Evolutionary conservation across 495 filamentous ascomycete species (phyloP).

Genomic region (Venustampulla echinocandica): DNA sequence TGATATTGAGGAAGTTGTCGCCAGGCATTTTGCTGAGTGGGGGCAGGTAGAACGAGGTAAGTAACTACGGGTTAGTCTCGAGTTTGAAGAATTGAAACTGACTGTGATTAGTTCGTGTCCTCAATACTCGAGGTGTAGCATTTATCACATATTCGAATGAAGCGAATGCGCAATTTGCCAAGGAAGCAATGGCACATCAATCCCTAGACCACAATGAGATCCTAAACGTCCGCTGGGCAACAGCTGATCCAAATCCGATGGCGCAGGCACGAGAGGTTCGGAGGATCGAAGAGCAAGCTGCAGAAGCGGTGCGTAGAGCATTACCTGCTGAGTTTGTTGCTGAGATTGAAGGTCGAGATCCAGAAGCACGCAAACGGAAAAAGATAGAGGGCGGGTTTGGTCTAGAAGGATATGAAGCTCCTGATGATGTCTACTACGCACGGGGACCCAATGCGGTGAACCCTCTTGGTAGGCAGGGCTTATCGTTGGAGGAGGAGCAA

Average conservation of each 20-base stretch:
- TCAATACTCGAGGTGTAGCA: conserved; percentile 83
- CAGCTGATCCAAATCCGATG: conserved; percentile 89
- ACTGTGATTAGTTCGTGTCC: conserved; percentile 50
- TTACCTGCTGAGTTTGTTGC: conserved; percentile 88
- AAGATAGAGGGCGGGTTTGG: conserved; percentile 88
- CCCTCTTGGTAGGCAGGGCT: conserved; percentile 42
- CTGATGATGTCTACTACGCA: conserved; percentile 91
- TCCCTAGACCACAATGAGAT: conserved; percentile 81
- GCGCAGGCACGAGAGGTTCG: conserved; percentile 88
- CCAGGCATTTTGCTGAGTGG: conserved; percentile 90
- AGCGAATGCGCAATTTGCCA: conserved; percentile 81
- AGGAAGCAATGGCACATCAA: conserved; percentile 86
- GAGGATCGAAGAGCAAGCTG: conserved; percentile 93
- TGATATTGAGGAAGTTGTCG: conserved; percentile 94
- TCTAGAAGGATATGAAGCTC: conserved; percentile 83
- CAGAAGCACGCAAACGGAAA: conserved; percentile 74
- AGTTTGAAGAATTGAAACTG: not conserved
- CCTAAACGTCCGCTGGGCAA: conserved; percentile 95
- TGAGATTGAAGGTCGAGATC: conserved; percentile 87
- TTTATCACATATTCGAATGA: conserved; percentile 87
- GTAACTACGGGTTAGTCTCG: conserved; percentile 1
- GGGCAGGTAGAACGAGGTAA: conserved; percentile 74
- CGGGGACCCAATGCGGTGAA: conserved; percentile 51
- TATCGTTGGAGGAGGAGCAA: conserved; percentile 39
- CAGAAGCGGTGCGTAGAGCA: conserved; percentile 83